phyloP scores from a whole-genome alignment of 2,329 filamentous ascomycete species.

The Verticillium dahliae region DNA sequence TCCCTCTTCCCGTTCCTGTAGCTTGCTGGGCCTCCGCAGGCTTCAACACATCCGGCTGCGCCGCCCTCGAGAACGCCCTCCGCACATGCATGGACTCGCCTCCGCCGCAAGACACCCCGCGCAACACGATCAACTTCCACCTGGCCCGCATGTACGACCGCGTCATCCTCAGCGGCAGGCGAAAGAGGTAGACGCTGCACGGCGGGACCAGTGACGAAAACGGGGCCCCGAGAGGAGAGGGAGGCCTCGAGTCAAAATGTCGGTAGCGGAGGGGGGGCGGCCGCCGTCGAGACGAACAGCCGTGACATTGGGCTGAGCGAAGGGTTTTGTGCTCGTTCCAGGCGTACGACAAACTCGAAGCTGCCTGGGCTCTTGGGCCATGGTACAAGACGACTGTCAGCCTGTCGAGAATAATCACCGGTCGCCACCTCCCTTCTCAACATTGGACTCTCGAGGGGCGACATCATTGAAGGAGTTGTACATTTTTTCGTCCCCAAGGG shows the following conservation, averaged over 20 bases:
- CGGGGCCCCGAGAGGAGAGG: too few relatives aligned
- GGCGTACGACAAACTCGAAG: too few relatives aligned
- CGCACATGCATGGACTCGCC: conserved; percentile 75
- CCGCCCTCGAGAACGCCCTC: conserved; percentile 52
- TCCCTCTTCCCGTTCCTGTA: conserved; percentile 23
- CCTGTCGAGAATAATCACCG: not conserved
- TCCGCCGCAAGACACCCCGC: conserved; percentile 37
- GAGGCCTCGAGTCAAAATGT: too few relatives aligned
- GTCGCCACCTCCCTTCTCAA: not conserved
- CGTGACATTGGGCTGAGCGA: not conserved
- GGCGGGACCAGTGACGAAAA: not conserved
- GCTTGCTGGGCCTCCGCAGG: conserved; percentile 82
- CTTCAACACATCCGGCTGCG: conserved; percentile 55
- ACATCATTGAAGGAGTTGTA: not conserved
- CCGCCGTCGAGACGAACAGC: not conserved
- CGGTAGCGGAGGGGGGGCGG: not conserved
- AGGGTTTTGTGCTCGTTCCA: not conserved
- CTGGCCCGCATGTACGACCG: conserved; percentile 68
- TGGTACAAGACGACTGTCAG: too few relatives aligned
- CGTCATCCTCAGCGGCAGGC: conserved; percentile 40
- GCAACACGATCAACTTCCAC: conserved; percentile 90
- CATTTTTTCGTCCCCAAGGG: not conserved
- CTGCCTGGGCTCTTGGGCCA: too few relatives aligned
- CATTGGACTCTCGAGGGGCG: not conserved
- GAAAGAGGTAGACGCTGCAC: conserved; percentile 21